These are phyloP conservation scores for Pontederia crassipes DNA, from an alignment of 176 grass and related monocot species.

Conservation along the genomic window DNA sequence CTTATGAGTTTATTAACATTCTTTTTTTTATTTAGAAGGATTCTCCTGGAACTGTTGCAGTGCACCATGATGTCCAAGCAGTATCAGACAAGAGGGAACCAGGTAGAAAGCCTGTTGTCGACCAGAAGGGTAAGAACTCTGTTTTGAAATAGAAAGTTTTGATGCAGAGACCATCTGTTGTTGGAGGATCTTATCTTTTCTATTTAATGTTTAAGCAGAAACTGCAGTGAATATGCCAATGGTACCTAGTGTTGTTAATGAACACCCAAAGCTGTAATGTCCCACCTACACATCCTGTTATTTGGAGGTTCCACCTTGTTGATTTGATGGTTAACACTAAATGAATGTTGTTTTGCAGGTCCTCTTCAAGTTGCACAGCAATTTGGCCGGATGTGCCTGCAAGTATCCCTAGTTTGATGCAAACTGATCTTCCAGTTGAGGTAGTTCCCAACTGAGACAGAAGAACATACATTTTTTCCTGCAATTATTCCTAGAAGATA, in stretches of 20 bases:
- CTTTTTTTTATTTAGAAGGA: too few species aligned
- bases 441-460: neutral
- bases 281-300: neutral
- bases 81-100: neutral
- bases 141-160: neutral
- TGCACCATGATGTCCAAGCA: neutral
- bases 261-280: too few species aligned
- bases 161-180: too few species aligned
- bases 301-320: neutral
- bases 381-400: neutral
- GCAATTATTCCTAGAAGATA: too few species aligned
- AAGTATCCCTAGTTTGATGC: conserved; percentile 18
- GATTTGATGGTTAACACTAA: neutral
- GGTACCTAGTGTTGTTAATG: too few species aligned
- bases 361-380: conserved; percentile 14
- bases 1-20: neutral
- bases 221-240: too few species aligned
- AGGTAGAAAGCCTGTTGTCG: neutral
- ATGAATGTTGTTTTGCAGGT: conserved; percentile 21
- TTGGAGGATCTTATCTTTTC: too few species aligned
- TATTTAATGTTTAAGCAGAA: too few species aligned
- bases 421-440: neutral
- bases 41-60: too few species aligned
- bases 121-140: neutral
- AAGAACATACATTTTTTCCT: neutral